phyloP scores from a whole-genome alignment of 352 stramenopile genomes.

The Phytophthora macrochlamydospora region DNA sequence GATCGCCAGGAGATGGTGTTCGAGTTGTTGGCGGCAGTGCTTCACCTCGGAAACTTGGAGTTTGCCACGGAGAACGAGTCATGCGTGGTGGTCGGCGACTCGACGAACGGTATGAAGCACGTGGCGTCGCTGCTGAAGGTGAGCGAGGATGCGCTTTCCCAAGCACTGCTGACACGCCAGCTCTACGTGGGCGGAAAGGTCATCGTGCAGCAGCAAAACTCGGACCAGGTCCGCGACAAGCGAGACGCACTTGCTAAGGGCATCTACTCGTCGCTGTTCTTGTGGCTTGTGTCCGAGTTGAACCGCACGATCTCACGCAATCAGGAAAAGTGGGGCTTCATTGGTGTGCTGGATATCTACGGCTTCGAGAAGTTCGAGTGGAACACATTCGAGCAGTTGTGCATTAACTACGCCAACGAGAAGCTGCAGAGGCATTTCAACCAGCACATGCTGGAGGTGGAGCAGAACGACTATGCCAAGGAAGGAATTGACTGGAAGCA shows the following conservation, averaged over 20 bases:
- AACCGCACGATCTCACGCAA: constrained; percentile 89
- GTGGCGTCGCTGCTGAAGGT: constrained; percentile 83
- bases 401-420: constrained; percentile 97
- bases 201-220: constrained; percentile 89
- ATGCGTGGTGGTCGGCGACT: constrained; percentile 65
- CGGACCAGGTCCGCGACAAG: constrained; percentile 88
- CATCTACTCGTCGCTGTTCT: constrained; percentile 93
- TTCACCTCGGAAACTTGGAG: constrained; percentile 89
- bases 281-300: constrained; percentile 90
- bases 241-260: constrained; percentile 91
- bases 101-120: constrained; percentile 51
- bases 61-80: constrained; percentile 87
- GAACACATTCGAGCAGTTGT: constrained; percentile 97
- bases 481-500: constrained; percentile 95
- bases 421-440: constrained; percentile 95
- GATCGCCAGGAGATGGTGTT: constrained; percentile 86
- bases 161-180: constrained; percentile 81
- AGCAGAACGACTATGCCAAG: constrained; percentile 97
- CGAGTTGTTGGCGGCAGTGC: constrained; percentile 82
- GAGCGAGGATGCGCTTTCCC: constrained; percentile 71
- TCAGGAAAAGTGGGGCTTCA: constrained; percentile 90
- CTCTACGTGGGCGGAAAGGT: constrained; percentile 90
- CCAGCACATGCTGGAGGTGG: constrained; percentile 96
- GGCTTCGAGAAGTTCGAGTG: constrained; percentile 97
- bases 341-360: constrained; percentile 98